Evolutionary conservation across 2,329 filamentous ascomycete genomes (phyloP), one percentile per base, ranked within the genome.

Genomic region (Aurifilum marmelostoma): DNA sequence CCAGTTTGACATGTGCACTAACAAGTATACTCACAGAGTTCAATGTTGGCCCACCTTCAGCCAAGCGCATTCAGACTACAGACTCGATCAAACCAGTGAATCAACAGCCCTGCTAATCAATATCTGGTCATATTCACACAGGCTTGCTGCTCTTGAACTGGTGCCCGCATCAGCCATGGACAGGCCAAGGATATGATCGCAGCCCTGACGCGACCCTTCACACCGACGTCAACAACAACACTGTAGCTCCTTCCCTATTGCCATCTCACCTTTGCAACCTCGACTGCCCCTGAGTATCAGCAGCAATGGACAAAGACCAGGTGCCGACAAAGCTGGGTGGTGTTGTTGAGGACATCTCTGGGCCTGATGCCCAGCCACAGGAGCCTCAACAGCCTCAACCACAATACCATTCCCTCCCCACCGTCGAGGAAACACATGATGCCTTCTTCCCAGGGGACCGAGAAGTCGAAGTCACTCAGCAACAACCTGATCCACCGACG

Each of bases 401-500:
- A 47, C 68, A 70, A 39, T 71, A 70, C n/a, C 68, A 64, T 14
- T 68, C 70, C 24, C 70, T 64, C 16, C 24, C 52, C 16, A 66
- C 41, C 18, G 50, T 70, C 24, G 70, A 67, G 21, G 68, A 71
- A 27, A 59, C 69, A 52, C 63, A 71, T 56, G 67, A 67, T 32
- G 64, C 69, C 4, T 71, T 69, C 39, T 71, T 71, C 12, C 67
- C 66, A 65, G 69, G 61, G n/a, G 64, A 69, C 24, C 64, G 62
- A 6, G 68, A 70, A 34, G 63, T 70, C 32, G 73, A 76, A 59
- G 71, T 75, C 1, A 72, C 75, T 29, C 71, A 70, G 61, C 73
- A 73, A 61, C 72, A 73, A 43, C 77, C 78, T 43, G 80, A 82
- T 12, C 73, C 79, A 3, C 75, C 79, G 18, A 75, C 79, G 21